Evolutionary conservation across 345 rosid genomes (phyloP).

Genomic region (Pugionium cornutum): DNA sequence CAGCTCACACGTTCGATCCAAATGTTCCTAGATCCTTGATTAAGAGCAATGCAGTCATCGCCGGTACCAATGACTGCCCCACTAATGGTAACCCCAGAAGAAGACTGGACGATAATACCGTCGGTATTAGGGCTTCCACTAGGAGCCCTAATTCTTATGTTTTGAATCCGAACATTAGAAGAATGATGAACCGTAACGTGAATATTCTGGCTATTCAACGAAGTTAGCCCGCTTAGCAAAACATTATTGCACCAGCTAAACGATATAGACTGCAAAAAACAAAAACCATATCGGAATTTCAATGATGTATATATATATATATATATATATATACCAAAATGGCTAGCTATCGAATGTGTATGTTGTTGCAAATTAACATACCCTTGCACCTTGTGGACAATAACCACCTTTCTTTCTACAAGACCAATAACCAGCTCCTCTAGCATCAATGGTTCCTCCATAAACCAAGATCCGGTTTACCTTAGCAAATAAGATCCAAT

Average conservation of each 20-base stretch:
- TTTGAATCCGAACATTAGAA: conserved; percentile 42
- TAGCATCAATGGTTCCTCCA: conserved; percentile 53
- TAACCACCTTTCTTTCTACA: conserved; percentile 40
- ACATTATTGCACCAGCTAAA: conserved; percentile 45
- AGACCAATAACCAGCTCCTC: conserved; percentile 50
- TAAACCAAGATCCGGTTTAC: conserved; percentile 45
- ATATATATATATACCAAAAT: not conserved
- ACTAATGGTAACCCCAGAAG: conserved; percentile 46
- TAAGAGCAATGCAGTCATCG: conserved; percentile 61
- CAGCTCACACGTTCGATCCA: conserved; percentile 51
- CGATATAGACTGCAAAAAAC: conserved; percentile 44
- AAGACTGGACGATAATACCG: conserved; percentile 52
- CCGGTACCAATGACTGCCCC: conserved; percentile 49
- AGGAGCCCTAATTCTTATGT: conserved; percentile 47
- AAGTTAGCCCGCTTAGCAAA: conserved; percentile 48
- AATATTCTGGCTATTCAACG: conserved; percentile 51
- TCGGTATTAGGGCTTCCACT: conserved; percentile 63
- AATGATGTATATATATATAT: not conserved
- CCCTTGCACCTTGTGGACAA: conserved; percentile 48
- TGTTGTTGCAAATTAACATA: conserved; percentile 18
- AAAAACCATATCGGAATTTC: not conserved
- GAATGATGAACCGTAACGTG: conserved; percentile 51
- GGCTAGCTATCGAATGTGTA: not conserved
- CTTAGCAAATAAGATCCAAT: conserved; percentile 50
- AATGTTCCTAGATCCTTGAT: conserved; percentile 52